Base-by-base conservation (phyloP, 2,329 filamentous ascomycete genomes). In the Harringtonia lauricola region DNA sequence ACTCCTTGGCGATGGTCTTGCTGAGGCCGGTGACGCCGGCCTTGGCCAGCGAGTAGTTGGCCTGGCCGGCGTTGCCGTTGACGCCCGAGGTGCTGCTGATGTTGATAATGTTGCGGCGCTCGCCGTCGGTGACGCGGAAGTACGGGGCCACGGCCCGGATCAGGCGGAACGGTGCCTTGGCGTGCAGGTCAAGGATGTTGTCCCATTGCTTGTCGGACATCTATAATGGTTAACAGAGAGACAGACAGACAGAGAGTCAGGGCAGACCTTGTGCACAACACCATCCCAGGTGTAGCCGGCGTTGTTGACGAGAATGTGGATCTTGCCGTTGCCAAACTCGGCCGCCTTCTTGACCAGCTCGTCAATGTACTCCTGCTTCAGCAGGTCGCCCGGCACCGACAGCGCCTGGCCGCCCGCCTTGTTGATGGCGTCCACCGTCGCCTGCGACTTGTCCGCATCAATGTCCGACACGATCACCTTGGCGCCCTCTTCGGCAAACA, bases 261-360 rank as follows among this genome's bases (percentile, higher is more conserved):
- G 33, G 35, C 42, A 8, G 12, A 50, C 57, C 54, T 92, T 94
- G 71, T 94, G 86, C 52, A 94, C 87, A 33, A 94, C 86, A 8
- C 83, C 88, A 61, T 95, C 88, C 86, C 87, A 94, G 1, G 88
- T 94, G 64, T 86, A 94, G 35, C 86, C 87, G 1, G 87, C 88
- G 60, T 94, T 94, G 64, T 94, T 94, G 47, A 94, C 84, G 45
- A 94, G 82, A 59, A 92, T 83, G 62, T 94, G 83, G 49, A 95
- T 88, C 70, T 94, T 94, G 56, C 86, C 87, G 51, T 74, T 68
- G 46, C 88, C 88, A 57, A 94, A 94, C 39, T 81, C 81, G 1
- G 85, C 87, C 0, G 86, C 74, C 56, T 79, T 76, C 57, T 79
- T 70, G 22, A 94, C 78, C n/a, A 94, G 74, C 10, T 70, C 66